Base-by-base conservation (phyloP, 306 rosid species). In the Malus sylvestris region DNA sequence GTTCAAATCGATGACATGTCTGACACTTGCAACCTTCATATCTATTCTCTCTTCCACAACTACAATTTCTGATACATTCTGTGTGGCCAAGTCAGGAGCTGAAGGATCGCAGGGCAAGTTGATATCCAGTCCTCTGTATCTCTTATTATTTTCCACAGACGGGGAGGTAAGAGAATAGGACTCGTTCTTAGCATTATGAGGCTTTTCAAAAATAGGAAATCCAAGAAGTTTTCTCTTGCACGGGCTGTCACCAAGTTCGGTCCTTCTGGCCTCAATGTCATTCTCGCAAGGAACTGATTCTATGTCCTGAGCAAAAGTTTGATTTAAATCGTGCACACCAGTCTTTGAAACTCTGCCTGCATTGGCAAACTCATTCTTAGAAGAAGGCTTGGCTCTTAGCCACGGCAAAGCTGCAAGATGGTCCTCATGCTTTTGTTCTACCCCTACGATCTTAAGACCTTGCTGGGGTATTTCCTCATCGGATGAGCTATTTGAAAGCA, bases 101-200 rank as follows among this genome's bases (percentile, higher is more conserved):
- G 75, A 77, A 77, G 84, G 70, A 68, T 92, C 92, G 82, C 90
- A 89, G 57, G 99, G 97, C 89, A 92, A 79, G 84, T 95, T 95
- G 29, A 95, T 92, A 82, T 92, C 99, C 59, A 92, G 70, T 71
- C 80, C 75, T 78, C 44, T 73, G 40, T 13, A 74, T 81, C 82
- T 85, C 78, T 75, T 10, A 27, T 70, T 82, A 68, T 77, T 88
- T 85, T 74, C 88, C 76, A 33, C 79, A 16, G 55, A 51, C 20
- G 82, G 70, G 69, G 81, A 81, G 38, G 85, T 59, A 18, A 78
- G 71, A 73, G 91, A 79, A 81, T 81, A 85, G 45, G 89, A 77
- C 80, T 87, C 92, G 55, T 83, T 83, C 87, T 84, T 89, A 6
- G 90, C 78, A 78, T 81, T 70, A 80, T 65, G 69, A 10, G 88